These are phyloP conservation scores for Nemania sp. DNA, from an alignment of 2,329 filamentous ascomycete genomes.

Conservation along the genomic window DNA sequence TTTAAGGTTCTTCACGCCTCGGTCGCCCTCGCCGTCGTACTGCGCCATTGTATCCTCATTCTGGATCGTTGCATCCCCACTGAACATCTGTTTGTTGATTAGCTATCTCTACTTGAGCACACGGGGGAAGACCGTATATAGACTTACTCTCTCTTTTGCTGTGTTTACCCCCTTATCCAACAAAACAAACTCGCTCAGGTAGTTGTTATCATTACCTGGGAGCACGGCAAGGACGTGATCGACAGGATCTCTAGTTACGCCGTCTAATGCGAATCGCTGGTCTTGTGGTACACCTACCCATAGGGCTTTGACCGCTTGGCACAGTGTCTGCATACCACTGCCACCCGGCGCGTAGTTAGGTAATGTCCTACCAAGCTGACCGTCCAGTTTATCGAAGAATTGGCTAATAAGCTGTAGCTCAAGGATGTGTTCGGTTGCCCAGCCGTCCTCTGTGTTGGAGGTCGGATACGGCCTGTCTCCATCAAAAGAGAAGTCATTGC, in stretches of 20 bases:
- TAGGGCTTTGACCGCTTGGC: constrained; percentile 8
- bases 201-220: constrained; percentile 6
- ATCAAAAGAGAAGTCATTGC: constrained; percentile 11
- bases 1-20: constrained; percentile 23
- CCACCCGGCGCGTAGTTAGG: constrained; percentile 3
- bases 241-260: background rate
- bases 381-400: constrained; percentile 10
- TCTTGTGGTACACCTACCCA: background rate
- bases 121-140: background rate
- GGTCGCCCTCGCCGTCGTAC: constrained; percentile 6
- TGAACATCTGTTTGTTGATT: constrained; percentile 7
- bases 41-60: constrained; percentile 4
- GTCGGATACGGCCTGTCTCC: background rate
- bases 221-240: constrained; percentile 10
- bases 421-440: constrained; percentile 19
- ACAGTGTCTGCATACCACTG: constrained; percentile 3
- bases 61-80: constrained; percentile 7
- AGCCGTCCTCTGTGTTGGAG: background rate
- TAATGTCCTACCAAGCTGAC: background rate
- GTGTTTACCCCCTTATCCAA: constrained; percentile 14
- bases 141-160: constrained; percentile 14
- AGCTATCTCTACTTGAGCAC: background rate
- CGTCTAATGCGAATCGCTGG: constrained; percentile 9
- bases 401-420: constrained; percentile 9
- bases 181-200: constrained; percentile 10